Percentiles rank a stretch among this genome's conserved stretches.
Conservation (phyloP, 176 grass and related monocot genomes). For the Aegilops umbellulata region DNA sequence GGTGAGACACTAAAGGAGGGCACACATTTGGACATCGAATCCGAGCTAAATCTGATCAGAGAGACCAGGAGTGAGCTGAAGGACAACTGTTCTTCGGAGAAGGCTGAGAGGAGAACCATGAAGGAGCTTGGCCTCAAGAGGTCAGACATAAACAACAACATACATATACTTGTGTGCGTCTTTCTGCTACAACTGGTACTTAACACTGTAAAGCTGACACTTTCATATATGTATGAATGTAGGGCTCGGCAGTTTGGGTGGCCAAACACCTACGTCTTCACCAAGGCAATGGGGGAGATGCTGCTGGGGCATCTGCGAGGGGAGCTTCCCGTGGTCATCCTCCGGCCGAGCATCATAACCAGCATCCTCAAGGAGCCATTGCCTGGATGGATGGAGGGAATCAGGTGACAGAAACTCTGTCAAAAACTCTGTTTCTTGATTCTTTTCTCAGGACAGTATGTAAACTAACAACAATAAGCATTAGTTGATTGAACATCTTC, state of each 20-base stretch:
- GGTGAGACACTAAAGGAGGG: conserved; percentile 37
- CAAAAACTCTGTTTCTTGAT: not conserved
- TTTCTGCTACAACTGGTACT: too few species aligned
- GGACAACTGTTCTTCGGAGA: not conserved
- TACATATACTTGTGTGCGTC: too few species aligned
- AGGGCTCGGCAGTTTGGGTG: conserved; percentile 63
- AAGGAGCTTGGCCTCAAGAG: conserved; percentile 70
- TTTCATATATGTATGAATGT: not conserved
- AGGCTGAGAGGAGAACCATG: conserved; percentile 40
- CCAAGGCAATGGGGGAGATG: conserved; percentile 79
- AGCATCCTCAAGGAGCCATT: conserved; percentile 55
- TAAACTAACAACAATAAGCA: not conserved
- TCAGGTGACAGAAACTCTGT: conserved; percentile 19
- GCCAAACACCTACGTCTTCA: conserved; percentile 76
- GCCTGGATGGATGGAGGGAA: conserved; percentile 72
- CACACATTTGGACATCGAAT: conserved; percentile 42
- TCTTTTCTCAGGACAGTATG: not conserved
- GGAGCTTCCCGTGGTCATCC: conserved; percentile 46
- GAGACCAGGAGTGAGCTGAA: conserved; percentile 38
- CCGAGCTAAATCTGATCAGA: conserved; percentile 42
- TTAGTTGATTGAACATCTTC: not conserved
- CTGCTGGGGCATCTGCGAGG: conserved; percentile 43
- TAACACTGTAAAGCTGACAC: not conserved
- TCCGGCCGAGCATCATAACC: conserved; percentile 63
- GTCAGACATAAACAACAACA: not conserved